Evolutionary conservation across 2,329 filamentous ascomycete genomes (phyloP).

Genomic region (Pseudogymnoascus sp.): DNA sequence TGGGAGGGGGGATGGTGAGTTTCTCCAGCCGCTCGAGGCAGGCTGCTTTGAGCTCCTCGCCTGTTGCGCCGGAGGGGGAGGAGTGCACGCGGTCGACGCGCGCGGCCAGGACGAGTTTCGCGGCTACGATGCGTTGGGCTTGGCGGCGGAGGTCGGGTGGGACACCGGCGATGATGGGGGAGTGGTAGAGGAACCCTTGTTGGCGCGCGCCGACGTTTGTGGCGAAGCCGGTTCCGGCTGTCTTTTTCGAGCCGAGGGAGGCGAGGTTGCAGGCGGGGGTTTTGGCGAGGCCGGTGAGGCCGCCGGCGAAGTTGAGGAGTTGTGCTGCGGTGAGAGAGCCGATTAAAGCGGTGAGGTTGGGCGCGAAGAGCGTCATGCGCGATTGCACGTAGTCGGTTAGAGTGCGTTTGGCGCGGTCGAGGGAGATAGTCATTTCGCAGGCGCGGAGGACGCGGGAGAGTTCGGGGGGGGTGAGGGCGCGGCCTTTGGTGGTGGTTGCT

Average conservation of each 20-base stretch:
- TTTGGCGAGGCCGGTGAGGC: conserved; percentile 80
- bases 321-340: conserved; percentile 91
- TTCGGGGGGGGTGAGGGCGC: conserved; percentile 67
- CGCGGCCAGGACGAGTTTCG: conserved; percentile 88
- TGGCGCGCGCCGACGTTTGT: conserved; percentile 88
- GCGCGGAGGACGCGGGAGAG: conserved; percentile 67
- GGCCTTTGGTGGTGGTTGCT: conserved; percentile 80
- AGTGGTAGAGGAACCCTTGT: conserved; percentile 90
- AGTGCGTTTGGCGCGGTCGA: conserved; percentile 79
- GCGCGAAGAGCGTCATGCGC: conserved; percentile 92
- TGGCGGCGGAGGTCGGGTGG: conserved; percentile 84
- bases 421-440: conserved; percentile 79
- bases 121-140: conserved; percentile 89
- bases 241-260: conserved; percentile 84
- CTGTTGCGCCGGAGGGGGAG: conserved; percentile 72
- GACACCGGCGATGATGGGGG: conserved; percentile 78
- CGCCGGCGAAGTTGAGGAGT: conserved; percentile 90
- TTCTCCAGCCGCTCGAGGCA: conserved; percentile 86
- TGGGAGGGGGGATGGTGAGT: conserved; percentile 82
- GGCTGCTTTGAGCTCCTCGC: conserved; percentile 72
- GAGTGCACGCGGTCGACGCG: conserved; percentile 82
- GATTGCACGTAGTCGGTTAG: conserved; percentile 94
- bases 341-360: conserved; percentile 84
- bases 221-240: conserved; percentile 71
- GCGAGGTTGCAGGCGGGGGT: conserved; percentile 90